phyloP scores from a whole-genome alignment of 148 eudicot genomes.

The Cornus florida region DNA sequence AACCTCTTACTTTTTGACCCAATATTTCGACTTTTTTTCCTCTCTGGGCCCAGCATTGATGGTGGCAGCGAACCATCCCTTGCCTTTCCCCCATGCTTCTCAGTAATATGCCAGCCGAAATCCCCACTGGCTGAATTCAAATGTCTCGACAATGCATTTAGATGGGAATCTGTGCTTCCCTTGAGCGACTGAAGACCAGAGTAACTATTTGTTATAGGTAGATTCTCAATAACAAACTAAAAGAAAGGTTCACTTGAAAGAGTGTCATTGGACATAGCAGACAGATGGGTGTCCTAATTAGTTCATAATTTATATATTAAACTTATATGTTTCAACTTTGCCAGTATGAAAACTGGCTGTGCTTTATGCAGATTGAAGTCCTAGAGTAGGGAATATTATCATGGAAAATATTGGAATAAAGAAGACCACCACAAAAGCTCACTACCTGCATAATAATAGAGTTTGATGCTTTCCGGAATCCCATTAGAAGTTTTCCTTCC shows the following conservation, averaged over 20 bases:
- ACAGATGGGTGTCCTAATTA: conserved; percentile 39
- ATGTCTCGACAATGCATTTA: conserved; percentile 51
- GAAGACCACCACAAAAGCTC: neutral
- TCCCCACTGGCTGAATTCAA: conserved; percentile 40
- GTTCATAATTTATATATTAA: conserved; percentile 18
- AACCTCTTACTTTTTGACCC: conserved; percentile 76
- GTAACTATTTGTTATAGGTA: conserved; percentile 40
- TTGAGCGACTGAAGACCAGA: conserved; percentile 60
- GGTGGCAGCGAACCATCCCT: conserved; percentile 40
- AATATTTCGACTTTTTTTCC: conserved; percentile 72
- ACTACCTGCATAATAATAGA: conserved; percentile 47
- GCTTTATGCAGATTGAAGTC: neutral
- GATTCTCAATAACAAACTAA: conserved; percentile 36
- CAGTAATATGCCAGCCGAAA: conserved; percentile 44
- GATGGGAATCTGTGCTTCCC: conserved; percentile 52
- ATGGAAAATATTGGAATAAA: neutral
- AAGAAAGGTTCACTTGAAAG: conserved; percentile 43
- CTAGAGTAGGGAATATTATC: neutral
- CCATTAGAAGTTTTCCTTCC: conserved; percentile 90
- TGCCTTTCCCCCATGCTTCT: conserved; percentile 38
- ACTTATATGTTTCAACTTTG: conserved; percentile 5
- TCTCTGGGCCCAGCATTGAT: conserved; percentile 43
- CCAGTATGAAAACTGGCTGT: neutral
- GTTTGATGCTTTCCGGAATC: conserved; percentile 81
- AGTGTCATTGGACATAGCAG: conserved; percentile 30